Evolutionary conservation across 805 yeast species (phyloP).

Genomic region (Jamesozyma lodderae): DNA sequence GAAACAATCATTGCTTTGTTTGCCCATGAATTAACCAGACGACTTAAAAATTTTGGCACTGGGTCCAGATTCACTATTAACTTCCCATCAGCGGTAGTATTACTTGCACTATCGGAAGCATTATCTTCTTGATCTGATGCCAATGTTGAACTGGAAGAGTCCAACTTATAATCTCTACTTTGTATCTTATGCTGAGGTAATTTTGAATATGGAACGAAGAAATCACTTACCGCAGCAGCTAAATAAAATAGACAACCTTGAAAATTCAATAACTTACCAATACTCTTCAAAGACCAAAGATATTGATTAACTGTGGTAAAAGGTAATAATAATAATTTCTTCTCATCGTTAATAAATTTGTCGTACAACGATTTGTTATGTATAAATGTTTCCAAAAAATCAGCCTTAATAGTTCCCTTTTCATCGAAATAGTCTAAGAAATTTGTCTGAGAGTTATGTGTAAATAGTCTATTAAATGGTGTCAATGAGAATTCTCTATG

Average conservation of each 20-base stretch:
- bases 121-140: background rate
- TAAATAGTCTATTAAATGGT: constrained; percentile 87
- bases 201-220: constrained; percentile 77
- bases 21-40: constrained; percentile 90
- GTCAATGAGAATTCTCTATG: constrained; percentile 86
- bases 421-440: constrained; percentile 74
- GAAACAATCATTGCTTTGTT: constrained; percentile 90
- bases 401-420: constrained; percentile 49
- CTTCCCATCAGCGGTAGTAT: constrained; percentile 44
- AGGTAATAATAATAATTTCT: constrained; percentile 51
- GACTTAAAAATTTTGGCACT: constrained; percentile 85
- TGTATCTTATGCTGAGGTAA: constrained; percentile 94
- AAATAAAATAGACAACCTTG: constrained; percentile 70
- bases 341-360: constrained; percentile 21
- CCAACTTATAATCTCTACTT: constrained; percentile 48
- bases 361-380: constrained; percentile 40
- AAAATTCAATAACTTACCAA: constrained; percentile 51
- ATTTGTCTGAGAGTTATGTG: constrained; percentile 67
- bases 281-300: constrained; percentile 65
- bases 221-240: constrained; percentile 97
- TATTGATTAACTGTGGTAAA: constrained; percentile 95
- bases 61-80: constrained; percentile 83
- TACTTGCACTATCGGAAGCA: constrained; percentile 10
- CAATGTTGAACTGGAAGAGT: background rate
- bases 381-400: constrained; percentile 54